phyloP scores from a whole-genome alignment of 2,329 filamentous ascomycete genomes.

The Botrytis porri region DNA sequence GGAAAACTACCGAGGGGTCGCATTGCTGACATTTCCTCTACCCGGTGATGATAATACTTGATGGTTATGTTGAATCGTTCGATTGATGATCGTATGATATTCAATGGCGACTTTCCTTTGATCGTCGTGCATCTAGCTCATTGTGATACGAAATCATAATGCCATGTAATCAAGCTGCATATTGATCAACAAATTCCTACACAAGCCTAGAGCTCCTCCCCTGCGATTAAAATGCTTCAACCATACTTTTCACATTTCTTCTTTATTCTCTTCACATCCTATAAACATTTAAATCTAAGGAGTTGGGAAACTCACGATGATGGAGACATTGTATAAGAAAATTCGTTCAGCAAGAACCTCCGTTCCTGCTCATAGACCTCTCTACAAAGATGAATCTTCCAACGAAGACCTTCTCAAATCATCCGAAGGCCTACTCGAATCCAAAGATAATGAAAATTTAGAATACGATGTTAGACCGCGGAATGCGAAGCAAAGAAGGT shows the following conservation, averaged over 20 bases:
- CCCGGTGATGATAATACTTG: not conserved
- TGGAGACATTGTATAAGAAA: not conserved
- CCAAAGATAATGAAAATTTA: not conserved
- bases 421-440: not conserved
- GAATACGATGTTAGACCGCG: not conserved
- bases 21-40: not conserved
- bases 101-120: too few relatives aligned
- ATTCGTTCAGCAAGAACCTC: not conserved
- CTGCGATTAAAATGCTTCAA: not conserved
- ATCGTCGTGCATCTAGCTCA: too few relatives aligned
- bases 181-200: not conserved
- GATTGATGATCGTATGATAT: too few relatives aligned
- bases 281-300: not conserved
- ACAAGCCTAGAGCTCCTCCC: not conserved
- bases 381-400: not conserved
- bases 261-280: not conserved
- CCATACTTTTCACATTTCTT: not conserved
- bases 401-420: not conserved
- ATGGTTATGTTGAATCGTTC: too few relatives aligned
- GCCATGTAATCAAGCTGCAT: not conserved
- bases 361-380: not conserved
- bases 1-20: not conserved
- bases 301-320: not conserved
- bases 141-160: not conserved
- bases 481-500: not conserved